Evolutionary conservation across 352 stramenopile species (phyloP), one percentile per base, ranked within the genome.

Genomic region (Blastocystis sp.): DNA sequence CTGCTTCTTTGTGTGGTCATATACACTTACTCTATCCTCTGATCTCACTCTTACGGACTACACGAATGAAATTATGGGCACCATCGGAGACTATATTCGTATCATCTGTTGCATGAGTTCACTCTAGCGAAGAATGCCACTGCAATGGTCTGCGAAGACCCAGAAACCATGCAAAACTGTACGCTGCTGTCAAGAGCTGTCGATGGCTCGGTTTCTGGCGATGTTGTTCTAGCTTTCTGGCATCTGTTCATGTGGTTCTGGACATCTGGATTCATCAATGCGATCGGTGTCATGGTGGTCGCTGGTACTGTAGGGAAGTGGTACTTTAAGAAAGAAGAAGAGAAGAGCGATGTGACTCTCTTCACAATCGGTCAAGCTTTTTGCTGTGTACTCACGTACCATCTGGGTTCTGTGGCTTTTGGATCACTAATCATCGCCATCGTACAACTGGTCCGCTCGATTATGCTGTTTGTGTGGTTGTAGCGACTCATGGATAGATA

Each of bases 221-320:
- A 76, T 43, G 66, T 76, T n/a, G 37, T 87, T 18, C 39, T 79
- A 6, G 73, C 91, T 23, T 94, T 94, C 64, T 66, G 69, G 45
- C 93, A 95, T 79, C 92, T 98, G 26, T 98, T 98, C 90, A 94
- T 93, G 63, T 97, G 97, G 50, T 95, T 98, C 62, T 99, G 96
- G 96, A 97, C 95, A 0, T 95, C 94, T 11, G 93, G 98, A 90
- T 95, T 98, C 73, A 97, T 99, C 89, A 93, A 98, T 29, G 96
- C 96, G 13, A 91, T 98, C 89, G 96, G 95, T 45, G 95, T 98
- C 92, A 96, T 98, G 66, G 94, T 95, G 4, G 94, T 98, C 59
- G 95, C 95, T 20, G 94, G 98, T 79, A 93, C 94, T 15, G 92
- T 97, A 50, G 93, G 92, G 59, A 93, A 92, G 18, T 98, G 95